Evolutionary conservation across 1,284 basidiomycete species (phyloP).

Genomic region (Prillingera fragicola): DNA sequence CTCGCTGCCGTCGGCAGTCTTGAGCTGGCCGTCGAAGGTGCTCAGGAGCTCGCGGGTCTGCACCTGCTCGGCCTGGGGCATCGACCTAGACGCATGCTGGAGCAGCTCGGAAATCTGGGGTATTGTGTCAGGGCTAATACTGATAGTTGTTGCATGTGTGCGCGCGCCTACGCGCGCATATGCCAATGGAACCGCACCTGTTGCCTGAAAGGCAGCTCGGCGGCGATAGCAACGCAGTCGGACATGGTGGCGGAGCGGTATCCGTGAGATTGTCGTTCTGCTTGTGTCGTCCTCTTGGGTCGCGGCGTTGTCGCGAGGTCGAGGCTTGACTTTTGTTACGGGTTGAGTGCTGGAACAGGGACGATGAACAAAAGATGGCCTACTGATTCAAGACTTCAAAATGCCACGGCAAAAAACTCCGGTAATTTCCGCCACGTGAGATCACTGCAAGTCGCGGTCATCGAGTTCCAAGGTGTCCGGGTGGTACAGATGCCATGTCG

Average conservation of each 20-base stretch:
- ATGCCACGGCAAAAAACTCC: too few relatives aligned
- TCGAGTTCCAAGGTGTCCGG: too few relatives aligned
- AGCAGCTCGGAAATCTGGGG: constrained; percentile 18
- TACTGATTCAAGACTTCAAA: too few relatives aligned
- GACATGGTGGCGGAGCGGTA: constrained; percentile 51
- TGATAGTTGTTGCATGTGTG: not conserved
- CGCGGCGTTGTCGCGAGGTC: too few relatives aligned
- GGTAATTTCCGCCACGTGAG: too few relatives aligned
- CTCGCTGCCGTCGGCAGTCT: constrained; percentile 56
- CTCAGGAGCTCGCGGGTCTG: constrained; percentile 63
- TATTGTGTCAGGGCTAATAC: not conserved
- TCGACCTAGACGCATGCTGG: constrained; percentile 64
- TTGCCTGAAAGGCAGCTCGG: constrained; percentile 81
- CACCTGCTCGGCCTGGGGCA: constrained; percentile 58
- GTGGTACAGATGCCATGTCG: not conserved
- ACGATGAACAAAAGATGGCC: too few relatives aligned
- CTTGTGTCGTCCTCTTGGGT: too few relatives aligned
- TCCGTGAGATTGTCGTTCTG: too few relatives aligned
- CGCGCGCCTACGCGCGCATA: not conserved
- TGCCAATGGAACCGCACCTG: constrained; percentile 55
- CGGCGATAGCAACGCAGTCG: constrained; percentile 77
- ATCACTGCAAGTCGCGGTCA: too few relatives aligned
- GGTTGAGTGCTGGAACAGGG: too few relatives aligned
- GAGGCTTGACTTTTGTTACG: too few relatives aligned
- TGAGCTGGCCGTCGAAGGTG: constrained; percentile 56